phyloP scores from a whole-genome alignment of 768 basidiomycete species.

The Lactifluus volemus region DNA sequence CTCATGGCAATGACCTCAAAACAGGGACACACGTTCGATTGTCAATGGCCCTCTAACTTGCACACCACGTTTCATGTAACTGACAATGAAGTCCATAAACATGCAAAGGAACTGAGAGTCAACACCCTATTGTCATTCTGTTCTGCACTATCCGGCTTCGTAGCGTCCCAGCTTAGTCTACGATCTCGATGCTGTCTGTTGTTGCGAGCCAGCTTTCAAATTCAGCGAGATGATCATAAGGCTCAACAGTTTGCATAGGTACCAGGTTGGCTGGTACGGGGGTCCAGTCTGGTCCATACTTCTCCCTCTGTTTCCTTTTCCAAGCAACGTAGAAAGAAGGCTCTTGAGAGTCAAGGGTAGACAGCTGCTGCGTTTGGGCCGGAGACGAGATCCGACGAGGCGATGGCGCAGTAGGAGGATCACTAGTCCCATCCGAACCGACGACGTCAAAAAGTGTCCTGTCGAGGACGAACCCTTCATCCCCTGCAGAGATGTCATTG shows the following conservation, averaged over 20 bases:
- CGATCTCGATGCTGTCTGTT: conserved; percentile 13
- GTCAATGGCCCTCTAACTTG: not conserved
- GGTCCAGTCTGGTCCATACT: conserved; percentile 8
- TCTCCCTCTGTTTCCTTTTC: conserved; percentile 8
- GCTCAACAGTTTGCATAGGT: not conserved
- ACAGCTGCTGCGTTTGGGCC: not conserved
- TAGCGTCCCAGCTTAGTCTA: not conserved
- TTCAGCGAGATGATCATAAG: conserved; percentile 49
- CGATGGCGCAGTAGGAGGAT: not conserved
- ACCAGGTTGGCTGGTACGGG: not conserved
- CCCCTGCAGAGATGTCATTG: not conserved
- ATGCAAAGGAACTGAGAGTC: not conserved
- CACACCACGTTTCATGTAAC: not conserved
- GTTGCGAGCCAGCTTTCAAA: conserved; percentile 34
- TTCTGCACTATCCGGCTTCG: not conserved
- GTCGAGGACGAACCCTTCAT: conserved; percentile 28
- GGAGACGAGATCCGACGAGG: not conserved
- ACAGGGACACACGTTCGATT: not conserved
- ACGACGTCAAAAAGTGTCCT: conserved; percentile 26
- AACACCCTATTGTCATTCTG: not conserved
- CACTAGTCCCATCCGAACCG: not conserved
- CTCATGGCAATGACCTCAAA: not conserved
- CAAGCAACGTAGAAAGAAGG: conserved; percentile 11
- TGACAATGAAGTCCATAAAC: not conserved
- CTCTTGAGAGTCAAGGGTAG: conserved; percentile 1